These are phyloP conservation scores for Clohesyomyces aquaticus DNA, from an alignment of 495 filamentous ascomycete species.

Conservation along the genomic window DNA sequence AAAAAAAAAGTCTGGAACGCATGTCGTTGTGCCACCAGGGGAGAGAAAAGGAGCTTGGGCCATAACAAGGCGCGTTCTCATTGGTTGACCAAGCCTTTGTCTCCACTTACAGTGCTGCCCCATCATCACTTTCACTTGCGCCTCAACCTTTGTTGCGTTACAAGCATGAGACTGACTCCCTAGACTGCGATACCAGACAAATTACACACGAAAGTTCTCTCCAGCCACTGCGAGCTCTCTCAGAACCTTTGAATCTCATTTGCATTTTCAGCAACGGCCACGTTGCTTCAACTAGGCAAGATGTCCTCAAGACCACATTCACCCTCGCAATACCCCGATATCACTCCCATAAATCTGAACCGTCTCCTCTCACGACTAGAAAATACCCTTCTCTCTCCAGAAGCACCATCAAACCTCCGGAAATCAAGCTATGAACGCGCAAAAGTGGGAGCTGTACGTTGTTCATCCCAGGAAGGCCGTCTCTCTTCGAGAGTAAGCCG, in stretches of 20 bases:
- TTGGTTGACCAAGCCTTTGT: background rate
- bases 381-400: slow-evolving; percentile 69
- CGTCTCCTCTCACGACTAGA: slow-evolving; percentile 78
- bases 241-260: no score
- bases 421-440: slow-evolving; percentile 71
- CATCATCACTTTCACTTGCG: no score
- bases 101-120: no score
- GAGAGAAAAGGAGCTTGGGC: slow-evolving; percentile 4
- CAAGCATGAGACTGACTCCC: no score
- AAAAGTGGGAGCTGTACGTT: slow-evolving; percentile 65
- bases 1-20: no score
- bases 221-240: no score
- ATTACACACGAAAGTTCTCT: no score
- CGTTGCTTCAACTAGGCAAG: background rate
- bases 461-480: background rate
- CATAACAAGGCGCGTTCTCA: background rate
- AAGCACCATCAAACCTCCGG: slow-evolving; percentile 62
- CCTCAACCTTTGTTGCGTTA: no score
- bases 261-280: no score
- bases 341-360: slow-evolving; percentile 61
- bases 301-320: slow-evolving; percentile 1
- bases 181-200: no score
- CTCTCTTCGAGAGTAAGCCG: background rate
- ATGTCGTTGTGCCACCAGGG: no score
- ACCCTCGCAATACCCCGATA: slow-evolving; percentile 29